Evolutionary conservation across 1,284 basidiomycete genomes (phyloP), one percentile per base, ranked within the genome.

Genomic region (Pascua sp.): DNA sequence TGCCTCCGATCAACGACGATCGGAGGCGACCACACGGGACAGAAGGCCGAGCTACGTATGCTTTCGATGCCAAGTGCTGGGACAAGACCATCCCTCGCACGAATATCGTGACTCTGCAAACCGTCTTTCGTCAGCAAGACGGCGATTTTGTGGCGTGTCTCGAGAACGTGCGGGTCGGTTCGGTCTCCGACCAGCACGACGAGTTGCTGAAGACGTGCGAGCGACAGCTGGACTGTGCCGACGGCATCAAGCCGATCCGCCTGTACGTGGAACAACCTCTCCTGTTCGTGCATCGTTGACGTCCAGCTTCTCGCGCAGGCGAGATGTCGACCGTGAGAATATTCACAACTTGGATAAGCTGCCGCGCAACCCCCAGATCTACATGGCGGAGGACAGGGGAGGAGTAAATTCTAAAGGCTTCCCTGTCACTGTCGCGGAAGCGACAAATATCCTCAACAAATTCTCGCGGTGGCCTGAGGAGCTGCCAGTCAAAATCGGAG

Each of bases 1-100:
- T 98, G 7, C 94, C 95, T 1, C 94, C 95, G 0, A 91, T 98
- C 8, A 59, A 44, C 11, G 38, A 57, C n/a, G 24, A 32, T 32
- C 24, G 24, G 24, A 7, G 7, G 24, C 24, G 24, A 3, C 24
- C 24, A 9, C 8, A 40, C 8, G 17, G 38, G 8, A 10, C 8
- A 44, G 51, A n/a, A 15, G 18, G 9, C 11, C 43, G 39, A 78
- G 79, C 38, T 71, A 39, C 50, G 36, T 74, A 67, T 45, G 69
- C 67, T 0, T 74, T 74, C 48, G 67, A 74, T 39, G 64, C 71
- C 1, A 43, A 56, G 5, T 64, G 51, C 18, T 74, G 72, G 72
- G 39, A 54, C 15, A 36, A 44, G 12, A 37, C 66, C 0, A 64
- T 72, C 38, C 55, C 62, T 0, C 44, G 44, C 10, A 40, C 53